phyloP scores from a whole-genome alignment of 208 protist species.

The Trypanosoma caninum region DNA sequence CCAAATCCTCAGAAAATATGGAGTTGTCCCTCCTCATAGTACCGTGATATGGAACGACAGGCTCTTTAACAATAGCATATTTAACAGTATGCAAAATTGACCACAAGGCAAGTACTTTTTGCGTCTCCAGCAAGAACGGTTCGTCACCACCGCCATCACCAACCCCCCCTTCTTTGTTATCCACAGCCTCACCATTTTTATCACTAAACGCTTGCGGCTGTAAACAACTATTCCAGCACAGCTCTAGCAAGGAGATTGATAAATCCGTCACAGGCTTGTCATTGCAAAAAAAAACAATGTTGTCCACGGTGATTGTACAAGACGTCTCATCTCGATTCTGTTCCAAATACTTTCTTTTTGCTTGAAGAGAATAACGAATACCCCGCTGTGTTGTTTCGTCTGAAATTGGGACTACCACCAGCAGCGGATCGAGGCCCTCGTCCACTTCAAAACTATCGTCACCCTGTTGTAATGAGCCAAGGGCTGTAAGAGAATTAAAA shows the following conservation, averaged over 20 bases:
- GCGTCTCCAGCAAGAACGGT: background rate
- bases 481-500: no score
- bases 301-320: slow-evolving; percentile 10
- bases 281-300: slow-evolving; percentile 25
- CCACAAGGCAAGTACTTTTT: slow-evolving; percentile 42
- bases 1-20: no score
- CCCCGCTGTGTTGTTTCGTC: no score
- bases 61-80: slow-evolving; percentile 43
- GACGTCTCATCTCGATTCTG: background rate
- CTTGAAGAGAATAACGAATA: no score
- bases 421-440: no score
- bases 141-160: background rate
- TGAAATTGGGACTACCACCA: no score
- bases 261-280: slow-evolving; percentile 19
- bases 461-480: no score
- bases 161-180: background rate
- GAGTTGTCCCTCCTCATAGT: background rate
- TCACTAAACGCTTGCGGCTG: background rate
- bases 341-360: no score
- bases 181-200: background rate
- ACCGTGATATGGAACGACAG: slow-evolving; percentile 15
- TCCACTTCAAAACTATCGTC: no score
- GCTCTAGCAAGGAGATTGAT: slow-evolving; percentile 17
- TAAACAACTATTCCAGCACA: slow-evolving; percentile 3
- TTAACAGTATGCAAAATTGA: slow-evolving; percentile 37